Evolutionary conservation across 257 asterid genomes (phyloP).

Genomic region (Primulina eburnea): DNA sequence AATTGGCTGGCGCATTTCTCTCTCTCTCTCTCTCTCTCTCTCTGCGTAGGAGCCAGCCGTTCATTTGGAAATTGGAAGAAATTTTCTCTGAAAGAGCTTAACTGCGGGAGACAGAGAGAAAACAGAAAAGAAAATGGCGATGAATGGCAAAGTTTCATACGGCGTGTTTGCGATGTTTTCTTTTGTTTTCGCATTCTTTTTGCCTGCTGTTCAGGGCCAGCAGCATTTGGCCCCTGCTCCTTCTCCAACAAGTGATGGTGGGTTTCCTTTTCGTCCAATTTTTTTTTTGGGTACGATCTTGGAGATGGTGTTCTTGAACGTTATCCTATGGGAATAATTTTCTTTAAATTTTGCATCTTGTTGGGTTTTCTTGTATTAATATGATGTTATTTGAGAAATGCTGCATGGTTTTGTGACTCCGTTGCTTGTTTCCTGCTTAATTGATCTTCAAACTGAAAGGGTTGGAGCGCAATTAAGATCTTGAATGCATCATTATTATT

Average conservation of each 20-base stretch:
- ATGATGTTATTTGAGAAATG: neutral
- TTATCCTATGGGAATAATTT: neutral
- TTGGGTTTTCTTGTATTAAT: neutral
- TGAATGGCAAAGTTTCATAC: constrained; percentile 31
- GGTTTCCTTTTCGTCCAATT: neutral
- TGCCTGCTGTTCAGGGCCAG: constrained; percentile 55
- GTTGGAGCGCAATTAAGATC: neutral
- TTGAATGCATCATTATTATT: neutral
- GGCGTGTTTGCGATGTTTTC: constrained; percentile 41
- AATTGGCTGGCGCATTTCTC: constrained; percentile 7
- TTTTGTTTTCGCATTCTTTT: constrained; percentile 38
- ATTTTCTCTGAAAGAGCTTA: no score
- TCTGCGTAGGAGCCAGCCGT: constrained; percentile 14
- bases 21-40: constrained; percentile 5
- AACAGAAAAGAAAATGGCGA: constrained; percentile 31
- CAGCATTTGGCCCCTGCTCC: constrained; percentile 68
- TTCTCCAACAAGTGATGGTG: constrained; percentile 72
- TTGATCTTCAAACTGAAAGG: neutral
- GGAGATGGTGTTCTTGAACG: neutral
- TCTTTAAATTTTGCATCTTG: neutral
- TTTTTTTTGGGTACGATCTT: neutral
- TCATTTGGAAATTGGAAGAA: neutral
- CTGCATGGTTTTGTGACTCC: neutral
- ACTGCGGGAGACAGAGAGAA: no score
- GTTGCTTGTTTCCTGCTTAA: neutral